Base-by-base conservation (phyloP, 352 stramenopile species). In the Globisporangium cederbergense region DNA sequence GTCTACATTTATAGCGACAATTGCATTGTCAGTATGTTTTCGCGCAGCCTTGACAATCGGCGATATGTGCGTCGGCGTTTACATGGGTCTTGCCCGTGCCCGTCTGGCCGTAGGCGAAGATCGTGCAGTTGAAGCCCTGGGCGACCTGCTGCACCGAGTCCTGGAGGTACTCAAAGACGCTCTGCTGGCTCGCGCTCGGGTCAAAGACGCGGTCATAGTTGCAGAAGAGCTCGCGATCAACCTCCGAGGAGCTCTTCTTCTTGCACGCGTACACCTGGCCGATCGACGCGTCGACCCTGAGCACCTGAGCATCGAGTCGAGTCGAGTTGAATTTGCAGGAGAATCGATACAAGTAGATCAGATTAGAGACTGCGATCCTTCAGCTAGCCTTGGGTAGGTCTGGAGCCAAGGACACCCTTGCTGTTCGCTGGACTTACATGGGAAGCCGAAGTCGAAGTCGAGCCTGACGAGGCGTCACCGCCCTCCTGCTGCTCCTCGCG, bases 21-120 rank as follows among this genome's bases (percentile, higher is more conserved):
- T 28, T 28, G 25, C 25, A 28, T 2, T 28, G 25, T 28, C 25
- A 28, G 25, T 28, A 28, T 28, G 2, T 28, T 28, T 28, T 28
- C 25, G 25, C 25, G 0, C 25, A 28, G 25, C 25, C 25, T 3
- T 13, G 34, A 40, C 34, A 40, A 40, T 40, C 34, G 10, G 34
- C 7, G 7, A 40, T 7, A 40, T 40, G 34, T 7, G 34, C 34
- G 34, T 40, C 7, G 34, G 34, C 34, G 34, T 8, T 40, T 40
- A 40, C 34, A 11, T 40, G 85, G 4, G 90, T 97, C 73, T 97
- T 97, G 50, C 90, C 89, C 6, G 84, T 95, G 58, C 87, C 89
- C 6, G 90, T 97, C 60, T 97, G 90, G 4, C 90, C 90, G 62
- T 97, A 97, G 2, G 90, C 89, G 70, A 97, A 96, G 43, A 97